Evolutionary conservation across 2,329 filamentous ascomycete genomes (phyloP), one percentile per base, ranked within the genome.

Genomic region (Aspergillus sp.): DNA sequence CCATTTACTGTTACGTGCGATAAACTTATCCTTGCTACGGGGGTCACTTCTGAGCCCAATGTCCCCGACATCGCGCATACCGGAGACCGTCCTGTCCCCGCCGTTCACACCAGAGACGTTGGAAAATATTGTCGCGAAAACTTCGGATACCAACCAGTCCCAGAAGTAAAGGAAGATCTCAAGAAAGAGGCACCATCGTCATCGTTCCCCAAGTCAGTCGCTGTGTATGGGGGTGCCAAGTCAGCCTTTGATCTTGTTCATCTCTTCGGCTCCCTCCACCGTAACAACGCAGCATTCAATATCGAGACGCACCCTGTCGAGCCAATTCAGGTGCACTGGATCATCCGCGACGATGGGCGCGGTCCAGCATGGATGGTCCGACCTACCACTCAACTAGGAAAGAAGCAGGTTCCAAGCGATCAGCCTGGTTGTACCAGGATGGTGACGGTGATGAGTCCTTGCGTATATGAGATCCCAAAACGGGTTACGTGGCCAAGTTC

Each of bases 11-110:
- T 69, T 6, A 51, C 65, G 7, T 70, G 67, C 41, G 67, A 71
- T 34, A 70, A 70, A 30, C 56, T 71, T 13, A 63, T 70, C 6
- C 22, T 71, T 5, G 68, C 69, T 8, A 68, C 67, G 0, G 68
- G 69, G 6, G 49, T 71, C 6, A 69, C 65, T 4, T 69, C 68
- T 0, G 56, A 66, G 20, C 68, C 68, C 9, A 66, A 65, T 34
- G 22, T 62, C 3, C 68, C 68, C 0, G 33, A 53, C 1, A 54
- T 63, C 1, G 46, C 53, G 8, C 34, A 15, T 1, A 19, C 41
- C 8, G 20, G 24, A 6, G n/a, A 30, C 15, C 17, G 53, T 15
- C 12, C 30, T 8, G 11, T 42, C 4, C 54, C 58, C 12, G 52
- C 60, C 1, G 64, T 69, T 13, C 67, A 69, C 41, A 62, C 67